These are phyloP conservation scores for Herpotrichia juniperi DNA, from an alignment of 2,329 filamentous ascomycete genomes.

Conservation along the genomic window DNA sequence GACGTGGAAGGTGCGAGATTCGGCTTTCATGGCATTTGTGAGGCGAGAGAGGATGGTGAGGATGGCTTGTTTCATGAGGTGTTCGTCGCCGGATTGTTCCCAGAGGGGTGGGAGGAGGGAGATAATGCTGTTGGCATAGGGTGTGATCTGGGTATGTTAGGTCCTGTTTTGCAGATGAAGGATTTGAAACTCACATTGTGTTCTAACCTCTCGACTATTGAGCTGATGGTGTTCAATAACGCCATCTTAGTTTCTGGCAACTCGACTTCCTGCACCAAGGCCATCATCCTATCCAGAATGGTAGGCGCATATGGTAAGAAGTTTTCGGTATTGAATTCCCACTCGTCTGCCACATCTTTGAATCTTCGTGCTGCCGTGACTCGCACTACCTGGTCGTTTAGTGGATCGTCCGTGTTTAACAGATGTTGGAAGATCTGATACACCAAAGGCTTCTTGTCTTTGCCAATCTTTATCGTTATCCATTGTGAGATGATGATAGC, in stretches of 20 bases:
- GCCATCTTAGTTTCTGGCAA: constrained; percentile 89
- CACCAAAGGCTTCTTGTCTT: constrained; percentile 72
- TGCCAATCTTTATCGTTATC: constrained; percentile 77
- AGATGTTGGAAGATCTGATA: constrained; percentile 92
- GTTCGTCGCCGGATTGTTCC: constrained; percentile 83
- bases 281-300: constrained; percentile 74
- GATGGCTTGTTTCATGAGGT: constrained; percentile 92
- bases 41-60: constrained; percentile 83
- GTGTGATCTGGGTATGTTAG: constrained; percentile 55
- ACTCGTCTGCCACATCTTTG: constrained; percentile 79
- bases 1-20: constrained; percentile 78
- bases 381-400: constrained; percentile 90
- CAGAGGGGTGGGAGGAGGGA: constrained; percentile 80
- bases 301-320: constrained; percentile 81
- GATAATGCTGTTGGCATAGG: constrained; percentile 81
- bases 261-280: constrained; percentile 79
- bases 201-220: constrained; percentile 82
- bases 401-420: constrained; percentile 74
- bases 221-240: constrained; percentile 83
- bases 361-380: constrained; percentile 90
- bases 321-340: constrained; percentile 74
- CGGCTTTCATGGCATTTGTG: constrained; percentile 81
- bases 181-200: constrained; percentile 59
- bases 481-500: constrained; percentile 90
- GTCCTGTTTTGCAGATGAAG: not conserved